These are phyloP conservation scores for Pseudocercospora ulei DNA, from an alignment of 2,329 filamentous ascomycete genomes.

Conservation along the genomic window DNA sequence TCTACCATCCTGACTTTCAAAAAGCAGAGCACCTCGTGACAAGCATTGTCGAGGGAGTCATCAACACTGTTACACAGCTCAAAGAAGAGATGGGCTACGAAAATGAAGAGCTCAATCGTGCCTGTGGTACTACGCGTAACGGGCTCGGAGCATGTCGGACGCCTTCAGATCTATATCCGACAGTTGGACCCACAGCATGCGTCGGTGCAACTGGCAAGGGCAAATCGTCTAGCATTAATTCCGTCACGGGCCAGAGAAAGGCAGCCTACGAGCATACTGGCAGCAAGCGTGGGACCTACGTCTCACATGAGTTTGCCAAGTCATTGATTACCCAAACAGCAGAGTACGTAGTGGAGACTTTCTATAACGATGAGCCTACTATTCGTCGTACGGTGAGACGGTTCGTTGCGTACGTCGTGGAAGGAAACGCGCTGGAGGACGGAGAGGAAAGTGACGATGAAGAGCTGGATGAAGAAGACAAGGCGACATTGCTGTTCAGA, in stretches of 20 bases:
- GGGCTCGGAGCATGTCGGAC: conserved; percentile 5
- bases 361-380: conserved; percentile 1
- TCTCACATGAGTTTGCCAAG: conserved; percentile 10
- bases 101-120: conserved; percentile 9
- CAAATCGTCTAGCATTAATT: conserved; percentile 17
- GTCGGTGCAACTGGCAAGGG: conserved; percentile 19
- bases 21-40: conserved; percentile 4
- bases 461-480: conserved; percentile 7
- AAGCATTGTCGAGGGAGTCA: not conserved
- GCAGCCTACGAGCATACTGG: conserved; percentile 13
- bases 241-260: conserved; percentile 7
- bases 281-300: conserved; percentile 15
- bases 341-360: conserved; percentile 2
- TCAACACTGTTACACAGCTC: not conserved
- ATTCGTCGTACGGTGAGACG: conserved; percentile 1
- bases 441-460: conserved; percentile 9
- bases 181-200: conserved; percentile 2
- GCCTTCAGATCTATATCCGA: conserved; percentile 8
- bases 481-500: not conserved
- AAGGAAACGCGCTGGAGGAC: conserved; percentile 2
- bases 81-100: conserved; percentile 5
- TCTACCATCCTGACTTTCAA: conserved; percentile 3
- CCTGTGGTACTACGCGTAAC: not conserved
- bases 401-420: not conserved
- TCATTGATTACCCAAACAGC: not conserved